These are phyloP conservation scores for Solanum ossicruentum DNA, from an alignment of 257 asterid genomes.

Conservation along the genomic window DNA sequence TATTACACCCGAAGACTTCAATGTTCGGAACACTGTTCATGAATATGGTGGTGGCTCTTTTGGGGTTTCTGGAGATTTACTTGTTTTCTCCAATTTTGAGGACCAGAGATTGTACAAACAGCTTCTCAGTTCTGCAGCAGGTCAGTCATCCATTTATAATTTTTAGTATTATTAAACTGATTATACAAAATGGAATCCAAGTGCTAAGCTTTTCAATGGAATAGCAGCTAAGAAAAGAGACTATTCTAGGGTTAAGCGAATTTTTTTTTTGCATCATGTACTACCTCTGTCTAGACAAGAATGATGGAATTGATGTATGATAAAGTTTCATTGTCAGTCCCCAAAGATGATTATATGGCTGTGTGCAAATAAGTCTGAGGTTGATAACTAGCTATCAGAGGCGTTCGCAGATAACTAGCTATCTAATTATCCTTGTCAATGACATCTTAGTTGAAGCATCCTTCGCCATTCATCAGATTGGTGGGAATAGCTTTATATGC, in stretches of 20 bases:
- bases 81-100: neutral
- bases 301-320: neutral
- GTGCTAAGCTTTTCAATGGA: neutral
- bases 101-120: neutral
- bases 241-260: neutral
- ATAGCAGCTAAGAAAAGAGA: neutral
- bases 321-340: neutral
- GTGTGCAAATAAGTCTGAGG: too few species aligned
- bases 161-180: neutral
- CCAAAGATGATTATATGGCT: neutral
- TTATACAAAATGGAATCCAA: neutral
- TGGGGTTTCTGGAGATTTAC: neutral
- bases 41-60: neutral
- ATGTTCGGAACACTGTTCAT: neutral
- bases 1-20: neutral
- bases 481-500: neutral
- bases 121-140: neutral
- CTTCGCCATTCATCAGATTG: neutral
- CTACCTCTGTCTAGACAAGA: neutral
- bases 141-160: neutral
- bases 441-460: neutral
- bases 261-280: too few species aligned
- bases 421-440: neutral
- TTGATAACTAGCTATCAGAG: neutral
- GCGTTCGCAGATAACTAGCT: neutral